These are phyloP conservation scores for Candida saitoana DNA, from an alignment of 805 yeast species.

Conservation along the genomic window DNA sequence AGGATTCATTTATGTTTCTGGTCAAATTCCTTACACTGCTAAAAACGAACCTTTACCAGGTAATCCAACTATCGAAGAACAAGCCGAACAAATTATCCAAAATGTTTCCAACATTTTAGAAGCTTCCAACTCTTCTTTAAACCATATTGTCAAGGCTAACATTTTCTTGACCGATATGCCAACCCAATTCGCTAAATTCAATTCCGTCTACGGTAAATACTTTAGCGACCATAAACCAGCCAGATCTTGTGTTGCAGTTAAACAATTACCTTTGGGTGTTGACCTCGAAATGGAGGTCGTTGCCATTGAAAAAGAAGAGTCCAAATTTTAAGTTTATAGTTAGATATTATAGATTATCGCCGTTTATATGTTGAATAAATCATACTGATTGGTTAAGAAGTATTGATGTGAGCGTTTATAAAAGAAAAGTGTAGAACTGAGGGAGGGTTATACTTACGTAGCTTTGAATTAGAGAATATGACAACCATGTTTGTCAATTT, in stretches of 20 bases:
- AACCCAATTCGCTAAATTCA: slow-evolving; percentile 73
- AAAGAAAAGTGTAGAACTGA: no score
- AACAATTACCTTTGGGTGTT: slow-evolving; percentile 82
- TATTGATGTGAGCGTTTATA: no score
- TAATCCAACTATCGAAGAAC: slow-evolving; percentile 58
- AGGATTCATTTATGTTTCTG: slow-evolving; percentile 87
- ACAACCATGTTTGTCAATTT: no score
- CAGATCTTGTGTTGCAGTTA: slow-evolving; percentile 96
- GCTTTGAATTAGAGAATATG: no score
- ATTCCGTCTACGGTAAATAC: slow-evolving; percentile 76
- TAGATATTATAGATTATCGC: no score
- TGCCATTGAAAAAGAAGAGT: slow-evolving; percentile 61
- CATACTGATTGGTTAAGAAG: no score
- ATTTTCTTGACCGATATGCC: slow-evolving; percentile 89
- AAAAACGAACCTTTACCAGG: slow-evolving; percentile 79
- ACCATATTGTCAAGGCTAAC: slow-evolving; percentile 82
- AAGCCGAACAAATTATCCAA: slow-evolving; percentile 69
- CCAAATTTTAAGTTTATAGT: slow-evolving; percentile 10
- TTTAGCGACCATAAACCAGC: slow-evolving; percentile 85
- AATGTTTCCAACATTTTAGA: slow-evolving; percentile 70
- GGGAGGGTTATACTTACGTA: no score
- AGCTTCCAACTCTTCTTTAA: slow-evolving; percentile 80
- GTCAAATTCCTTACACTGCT: slow-evolving; percentile 89
- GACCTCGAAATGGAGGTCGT: slow-evolving; percentile 88
- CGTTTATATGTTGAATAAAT: no score